Conservation (phyloP, 208 protist species). For the Leishmania martiniquensis region DNA sequence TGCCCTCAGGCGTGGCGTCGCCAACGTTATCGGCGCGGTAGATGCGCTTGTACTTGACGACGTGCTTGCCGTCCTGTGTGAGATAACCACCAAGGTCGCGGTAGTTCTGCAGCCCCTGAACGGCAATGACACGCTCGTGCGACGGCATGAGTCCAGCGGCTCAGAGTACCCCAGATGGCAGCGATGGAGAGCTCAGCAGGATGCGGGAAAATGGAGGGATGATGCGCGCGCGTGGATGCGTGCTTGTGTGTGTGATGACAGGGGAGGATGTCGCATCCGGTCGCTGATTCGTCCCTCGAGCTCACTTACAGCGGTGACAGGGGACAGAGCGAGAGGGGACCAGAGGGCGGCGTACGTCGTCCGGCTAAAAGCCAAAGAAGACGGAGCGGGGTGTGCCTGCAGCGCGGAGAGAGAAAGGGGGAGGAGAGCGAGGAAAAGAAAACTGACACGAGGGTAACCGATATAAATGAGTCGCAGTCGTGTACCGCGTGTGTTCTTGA, state of each 20-base stretch:
- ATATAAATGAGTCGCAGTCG: too few species aligned
- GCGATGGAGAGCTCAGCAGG: not conserved
- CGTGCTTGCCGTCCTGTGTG: conserved; percentile 27
- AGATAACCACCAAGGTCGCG: conserved; percentile 55
- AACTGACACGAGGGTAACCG: too few species aligned
- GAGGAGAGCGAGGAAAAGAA: too few species aligned
- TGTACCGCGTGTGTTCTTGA: too few species aligned
- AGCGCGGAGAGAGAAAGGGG: too few species aligned
- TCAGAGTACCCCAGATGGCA: not conserved
- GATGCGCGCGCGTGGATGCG: not conserved
- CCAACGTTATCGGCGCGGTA: conserved; percentile 43
- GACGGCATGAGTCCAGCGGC: not conserved
- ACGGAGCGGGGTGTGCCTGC: too few species aligned
- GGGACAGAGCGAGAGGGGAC: too few species aligned
- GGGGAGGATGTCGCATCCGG: too few species aligned
- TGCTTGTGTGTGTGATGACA: not conserved
- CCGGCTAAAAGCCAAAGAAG: too few species aligned
- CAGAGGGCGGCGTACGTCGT: too few species aligned
- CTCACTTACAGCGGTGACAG: too few species aligned
- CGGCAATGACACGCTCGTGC: conserved; percentile 17
- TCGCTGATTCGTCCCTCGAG: too few species aligned
- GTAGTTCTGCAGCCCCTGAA: conserved; percentile 34
- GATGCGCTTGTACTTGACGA: conserved; percentile 34
- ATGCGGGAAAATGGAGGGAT: not conserved
- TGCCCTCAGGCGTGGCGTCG: conserved; percentile 9